These are phyloP conservation scores for Tremella fuciformis DNA, from an alignment of 768 basidiomycete genomes.

Conservation along the genomic window DNA sequence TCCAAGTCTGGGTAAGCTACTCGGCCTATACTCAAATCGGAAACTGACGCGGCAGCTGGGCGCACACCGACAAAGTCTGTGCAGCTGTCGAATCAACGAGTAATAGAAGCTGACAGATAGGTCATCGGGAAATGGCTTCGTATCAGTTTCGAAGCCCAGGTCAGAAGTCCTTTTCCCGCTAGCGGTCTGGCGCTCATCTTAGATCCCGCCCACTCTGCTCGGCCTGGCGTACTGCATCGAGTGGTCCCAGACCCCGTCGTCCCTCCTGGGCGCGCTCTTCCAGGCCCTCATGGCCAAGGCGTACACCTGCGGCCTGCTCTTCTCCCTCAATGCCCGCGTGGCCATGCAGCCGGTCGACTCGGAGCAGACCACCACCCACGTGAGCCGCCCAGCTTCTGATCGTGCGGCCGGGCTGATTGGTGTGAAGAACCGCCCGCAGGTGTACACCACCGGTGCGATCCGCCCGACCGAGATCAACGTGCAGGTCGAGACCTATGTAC, in stretches of 20 bases:
- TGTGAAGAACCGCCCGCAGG: constrained; percentile 14
- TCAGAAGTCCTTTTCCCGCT: too few relatives aligned
- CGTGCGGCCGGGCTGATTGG: not conserved
- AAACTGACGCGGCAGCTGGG: constrained; percentile 26
- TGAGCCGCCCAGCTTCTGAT: not conserved
- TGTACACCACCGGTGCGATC: constrained; percentile 6
- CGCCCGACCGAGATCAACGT: constrained; percentile 13
- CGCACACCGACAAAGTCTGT: constrained; percentile 26
- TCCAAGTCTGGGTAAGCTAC: constrained; percentile 30
- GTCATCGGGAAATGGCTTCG: constrained; percentile 16
- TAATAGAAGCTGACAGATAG: not conserved
- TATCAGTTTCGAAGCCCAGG: constrained; percentile 26
- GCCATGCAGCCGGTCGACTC: constrained; percentile 5
- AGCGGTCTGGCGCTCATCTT: too few relatives aligned
- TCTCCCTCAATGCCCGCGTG: constrained; percentile 28
- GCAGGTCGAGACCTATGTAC: constrained; percentile 25
- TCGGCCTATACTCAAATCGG: too few relatives aligned
- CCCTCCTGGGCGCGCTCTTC: constrained; percentile 29
- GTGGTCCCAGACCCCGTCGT: constrained; percentile 24
- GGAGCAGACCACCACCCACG: not conserved
- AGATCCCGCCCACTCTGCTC: constrained; percentile 21
- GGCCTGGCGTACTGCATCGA: constrained; percentile 23
- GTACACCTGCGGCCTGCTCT: constrained; percentile 32
- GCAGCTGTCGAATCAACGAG: not conserved
- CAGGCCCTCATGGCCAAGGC: constrained; percentile 30